Evolutionary conservation across 495 filamentous ascomycete genomes (phyloP), one percentile per base, ranked within the genome.

Genomic region (Clohesyomyces aquaticus): DNA sequence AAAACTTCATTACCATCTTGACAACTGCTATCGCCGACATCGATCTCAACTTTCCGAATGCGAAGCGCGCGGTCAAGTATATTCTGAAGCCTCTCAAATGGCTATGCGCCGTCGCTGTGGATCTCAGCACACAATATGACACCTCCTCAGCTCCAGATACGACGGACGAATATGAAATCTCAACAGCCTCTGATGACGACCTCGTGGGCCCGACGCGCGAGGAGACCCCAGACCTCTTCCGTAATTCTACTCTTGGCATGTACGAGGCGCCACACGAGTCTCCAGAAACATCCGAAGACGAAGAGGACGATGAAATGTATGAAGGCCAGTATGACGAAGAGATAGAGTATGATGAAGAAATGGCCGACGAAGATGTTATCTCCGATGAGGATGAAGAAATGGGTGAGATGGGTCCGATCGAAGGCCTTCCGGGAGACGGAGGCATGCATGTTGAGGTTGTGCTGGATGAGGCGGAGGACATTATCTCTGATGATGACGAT

Each of bases 191-290:
- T 10, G 97, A 94, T 0, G 84, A 95, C 45, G 95, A 91, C 8
- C 91, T 96, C 54, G 78, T 90, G 29, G 91, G 92, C 28, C 89
- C 67, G 8, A 74, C 92, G 59, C 89, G 95, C 19, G 94, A 98
- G 73, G 93, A 98, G 72, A 98, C 95, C 8, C 94, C 94, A 21
- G 95, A 99, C 78, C 84, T 99, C 8, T 98, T 96, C 77, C 87
- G 94, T 42, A 96, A 98, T 71, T 97, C 94, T 3, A 91, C 95
- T 3, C 81, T 99, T 29, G 95, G 95, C 38, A 92, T 99, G 85
- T 85, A 96, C 60, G 94, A 97, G 72, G 90, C 89, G 63, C 84
- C 85, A 61, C 83, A 90, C 64, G 88, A 89, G 55, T 88, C 87
- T 19, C 82, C 80, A 0, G 84, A 85, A 35, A 79, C 80, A 60